These are phyloP conservation scores for Rhynchosporium secalis DNA, from an alignment of 2,329 filamentous ascomycete genomes.

Conservation along the genomic window DNA sequence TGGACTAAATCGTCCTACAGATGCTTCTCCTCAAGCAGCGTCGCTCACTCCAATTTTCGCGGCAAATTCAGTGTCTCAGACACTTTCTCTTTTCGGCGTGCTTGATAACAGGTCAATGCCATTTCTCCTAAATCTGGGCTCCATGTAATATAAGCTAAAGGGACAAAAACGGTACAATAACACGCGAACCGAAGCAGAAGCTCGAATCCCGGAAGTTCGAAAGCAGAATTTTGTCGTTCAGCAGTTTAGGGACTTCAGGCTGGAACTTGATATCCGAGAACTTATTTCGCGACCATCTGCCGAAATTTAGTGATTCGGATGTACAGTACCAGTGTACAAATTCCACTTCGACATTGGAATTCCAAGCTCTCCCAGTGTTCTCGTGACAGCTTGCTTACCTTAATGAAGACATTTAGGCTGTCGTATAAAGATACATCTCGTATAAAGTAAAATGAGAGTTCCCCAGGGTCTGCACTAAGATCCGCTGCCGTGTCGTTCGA, in stretches of 20 bases:
- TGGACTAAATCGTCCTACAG: constrained; percentile 13
- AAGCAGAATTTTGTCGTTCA: not conserved
- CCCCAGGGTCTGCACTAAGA: no score
- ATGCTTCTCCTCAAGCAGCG: constrained; percentile 24
- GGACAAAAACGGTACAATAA: constrained; percentile 63
- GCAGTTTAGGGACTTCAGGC: not conserved
- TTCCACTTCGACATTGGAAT: no score
- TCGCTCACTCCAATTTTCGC: constrained; percentile 23
- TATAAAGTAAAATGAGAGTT: no score
- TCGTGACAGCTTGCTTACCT: no score
- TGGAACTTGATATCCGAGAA: no score
- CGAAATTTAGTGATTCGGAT: not conserved
- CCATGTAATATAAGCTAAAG: constrained; percentile 62
- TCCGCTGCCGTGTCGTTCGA: no score
- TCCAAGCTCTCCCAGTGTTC: no score
- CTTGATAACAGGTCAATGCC: constrained; percentile 60
- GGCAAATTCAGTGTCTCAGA: constrained; percentile 53
- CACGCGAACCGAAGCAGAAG: constrained; percentile 62
- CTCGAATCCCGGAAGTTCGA: constrained; percentile 8
- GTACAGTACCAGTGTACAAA: not conserved
- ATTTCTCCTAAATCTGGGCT: constrained; percentile 53
- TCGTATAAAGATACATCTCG: no score
- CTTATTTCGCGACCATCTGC: not conserved
- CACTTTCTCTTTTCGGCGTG: constrained; percentile 61
- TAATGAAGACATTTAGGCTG: no score